Conservation (phyloP, 768 basidiomycete genomes). For the Suillus tomentosus region DNA sequence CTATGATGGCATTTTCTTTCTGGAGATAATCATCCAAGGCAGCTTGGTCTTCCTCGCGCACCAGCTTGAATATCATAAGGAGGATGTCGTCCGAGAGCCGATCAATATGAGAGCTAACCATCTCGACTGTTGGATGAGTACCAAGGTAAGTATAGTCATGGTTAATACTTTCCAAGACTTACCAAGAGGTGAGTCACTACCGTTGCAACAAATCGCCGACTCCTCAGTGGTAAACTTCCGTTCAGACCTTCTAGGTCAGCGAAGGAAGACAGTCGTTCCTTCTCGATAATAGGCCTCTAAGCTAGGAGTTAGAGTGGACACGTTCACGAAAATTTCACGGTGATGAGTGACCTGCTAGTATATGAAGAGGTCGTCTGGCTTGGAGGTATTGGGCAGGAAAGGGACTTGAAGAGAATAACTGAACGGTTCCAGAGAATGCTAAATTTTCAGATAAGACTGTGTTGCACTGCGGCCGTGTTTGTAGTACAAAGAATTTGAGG, state of each 20-base stretch:
- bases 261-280: neutral
- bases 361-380: too few species aligned
- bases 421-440: too few species aligned
- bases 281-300: neutral
- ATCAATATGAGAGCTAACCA: neutral
- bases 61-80: neutral
- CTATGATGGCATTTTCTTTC: neutral
- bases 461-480: too few species aligned
- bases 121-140: neutral
- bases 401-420: too few species aligned
- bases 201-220: neutral
- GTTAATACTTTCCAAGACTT: neutral
- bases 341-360: too few species aligned
- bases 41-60: neutral
- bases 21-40: neutral
- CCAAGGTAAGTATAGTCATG: neutral
- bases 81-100: neutral
- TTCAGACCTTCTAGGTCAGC: neutral
- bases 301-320: neutral
- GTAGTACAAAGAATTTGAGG: too few species aligned
- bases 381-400: too few species aligned
- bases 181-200: neutral
- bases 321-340: neutral
- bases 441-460: too few species aligned
- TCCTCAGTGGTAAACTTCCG: neutral